Base-by-base conservation (phyloP, 2,329 filamentous ascomycete species). In the Leptographium procerum region DNA sequence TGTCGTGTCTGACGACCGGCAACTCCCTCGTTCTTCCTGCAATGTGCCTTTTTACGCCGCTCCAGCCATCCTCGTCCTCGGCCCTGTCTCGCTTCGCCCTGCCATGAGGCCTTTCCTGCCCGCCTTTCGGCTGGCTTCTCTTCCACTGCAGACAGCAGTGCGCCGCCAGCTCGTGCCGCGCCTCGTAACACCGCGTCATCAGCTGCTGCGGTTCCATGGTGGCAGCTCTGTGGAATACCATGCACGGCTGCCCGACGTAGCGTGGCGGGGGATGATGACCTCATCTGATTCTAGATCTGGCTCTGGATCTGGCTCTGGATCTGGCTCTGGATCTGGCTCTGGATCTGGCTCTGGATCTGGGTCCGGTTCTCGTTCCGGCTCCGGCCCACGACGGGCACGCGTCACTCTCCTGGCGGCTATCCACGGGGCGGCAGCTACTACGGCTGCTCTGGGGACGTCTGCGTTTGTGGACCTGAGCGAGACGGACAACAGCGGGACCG, bases 381-480 rank as follows among this genome's bases (percentile, higher is more conserved):
- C 31, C 6, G 34, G 45, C 33, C 26, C 28, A 14, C 62, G 16
- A 9, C 31, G 24, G 22, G 59, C 59, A 10, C 58, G 61, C 45
- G 68, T 65, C 22, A 65, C 72, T 8, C 65, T 69, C 1, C 59
- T 79, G 9, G 71, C 72, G 3, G 74, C 73, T 0, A 69, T 69
- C 14, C 65, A 67, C 19, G 72, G 69, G 2, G 68, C 3, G 3
- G n/a, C n/a, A n/a, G n/a, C n/a, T n/a, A n/a, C n/a, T n/a, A n/a
- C n/a, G 19, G 72, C 69, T 1, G 73, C 72, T 0, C 69, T 85
- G 11, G 82, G 77, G 9, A 80, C 82, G 0, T 75, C 77, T 0
- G 76, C 77, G 1, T 86, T 86, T 67, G 73, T 85, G 50, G 73
- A 79, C 64, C 69, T 85, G 8, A 80, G 82, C 4, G 78, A 84